Evolutionary conservation across 2,329 filamentous ascomycete genomes (phyloP).

Genomic region (Ascochyta koolunga): DNA sequence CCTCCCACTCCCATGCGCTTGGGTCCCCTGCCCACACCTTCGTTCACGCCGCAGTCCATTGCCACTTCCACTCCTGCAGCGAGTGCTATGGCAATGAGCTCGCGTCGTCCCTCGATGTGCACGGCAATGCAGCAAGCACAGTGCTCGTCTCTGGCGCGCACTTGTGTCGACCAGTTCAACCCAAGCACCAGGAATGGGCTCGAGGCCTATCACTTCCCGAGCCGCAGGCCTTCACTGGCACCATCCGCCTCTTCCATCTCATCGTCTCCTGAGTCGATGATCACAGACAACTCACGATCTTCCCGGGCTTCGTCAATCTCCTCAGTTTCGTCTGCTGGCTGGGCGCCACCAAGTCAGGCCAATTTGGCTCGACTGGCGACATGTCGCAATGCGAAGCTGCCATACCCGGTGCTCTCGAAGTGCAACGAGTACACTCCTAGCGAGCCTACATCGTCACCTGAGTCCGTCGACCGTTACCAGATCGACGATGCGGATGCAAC

Average conservation of each 20-base stretch:
- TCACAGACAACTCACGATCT: conserved; percentile 64
- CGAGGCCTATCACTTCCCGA: conserved; percentile 55
- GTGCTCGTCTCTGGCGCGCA: conserved; percentile 60
- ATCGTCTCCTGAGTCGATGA: conserved; percentile 68
- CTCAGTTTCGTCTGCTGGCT: conserved; percentile 56
- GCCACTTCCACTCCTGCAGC: conserved; percentile 65
- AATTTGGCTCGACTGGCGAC: conserved; percentile 59
- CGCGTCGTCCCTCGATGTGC: conserved; percentile 63
- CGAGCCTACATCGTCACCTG: conserved; percentile 48
- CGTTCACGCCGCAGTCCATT: conserved; percentile 63
- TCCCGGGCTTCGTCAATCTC: conserved; percentile 62
- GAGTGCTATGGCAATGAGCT: conserved; percentile 58
- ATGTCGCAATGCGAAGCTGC: conserved; percentile 56
- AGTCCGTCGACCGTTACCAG: conserved; percentile 56
- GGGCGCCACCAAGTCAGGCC: conserved; percentile 60
- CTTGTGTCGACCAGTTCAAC: conserved; percentile 59
- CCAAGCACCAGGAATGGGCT: conserved; percentile 48
- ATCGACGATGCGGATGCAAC: conserved; percentile 50
- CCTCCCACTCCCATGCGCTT: conserved; percentile 62
- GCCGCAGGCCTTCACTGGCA: conserved; percentile 55
- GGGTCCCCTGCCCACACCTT: conserved; percentile 65
- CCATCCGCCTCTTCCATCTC: conserved; percentile 58
- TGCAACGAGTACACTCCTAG: conserved; percentile 44
- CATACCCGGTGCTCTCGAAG: conserved; percentile 47
- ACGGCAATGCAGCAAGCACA: conserved; percentile 64